Percentiles rank a stretch among this genome's conserved stretches.
Evolutionary conservation across 257 asterid species (phyloP).

Genomic region (Coffea eugenioides): DNA sequence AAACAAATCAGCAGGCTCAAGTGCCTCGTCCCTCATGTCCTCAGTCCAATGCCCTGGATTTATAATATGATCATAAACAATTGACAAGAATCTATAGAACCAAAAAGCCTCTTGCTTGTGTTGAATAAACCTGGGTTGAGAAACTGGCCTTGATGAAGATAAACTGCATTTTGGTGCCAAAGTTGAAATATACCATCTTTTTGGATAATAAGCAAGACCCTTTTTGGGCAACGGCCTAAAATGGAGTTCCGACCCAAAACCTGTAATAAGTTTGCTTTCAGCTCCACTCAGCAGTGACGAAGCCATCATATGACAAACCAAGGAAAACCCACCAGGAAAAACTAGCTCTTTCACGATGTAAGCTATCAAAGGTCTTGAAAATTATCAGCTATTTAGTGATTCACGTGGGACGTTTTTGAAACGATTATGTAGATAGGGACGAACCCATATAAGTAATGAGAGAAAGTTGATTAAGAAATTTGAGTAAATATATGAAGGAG

Average conservation of each 20-base stretch:
- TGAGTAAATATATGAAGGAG: neutral
- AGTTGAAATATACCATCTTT: conserved; percentile 1
- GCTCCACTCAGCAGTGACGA: conserved; percentile 37
- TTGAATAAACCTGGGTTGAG: conserved; percentile 90
- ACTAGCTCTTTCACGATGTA: neutral
- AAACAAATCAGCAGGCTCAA: conserved; percentile 37
- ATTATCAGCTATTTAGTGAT: neutral
- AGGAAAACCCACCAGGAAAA: neutral
- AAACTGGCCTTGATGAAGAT: conserved; percentile 59
- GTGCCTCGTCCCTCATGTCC: conserved; percentile 97
- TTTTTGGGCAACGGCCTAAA: conserved; percentile 15
- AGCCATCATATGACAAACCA: conserved; percentile 21
- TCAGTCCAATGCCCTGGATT: conserved; percentile 62
- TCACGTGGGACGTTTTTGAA: neutral
- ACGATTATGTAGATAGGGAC: neutral
- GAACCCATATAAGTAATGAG: neutral
- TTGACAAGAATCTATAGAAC: conserved; percentile 41
- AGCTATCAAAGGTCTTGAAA: neutral
- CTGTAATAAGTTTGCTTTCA: conserved; percentile 23
- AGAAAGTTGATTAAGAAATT: neutral
- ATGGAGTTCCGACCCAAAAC: conserved; percentile 30
- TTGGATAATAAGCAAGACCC: conserved; percentile 21
- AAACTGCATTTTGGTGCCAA: conserved; percentile 29
- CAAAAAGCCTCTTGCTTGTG: conserved; percentile 59
- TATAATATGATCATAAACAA: conserved; percentile 42